Base-by-base conservation (phyloP, 2,329 filamentous ascomycete genomes). In the Knoxdaviesia capensis region DNA sequence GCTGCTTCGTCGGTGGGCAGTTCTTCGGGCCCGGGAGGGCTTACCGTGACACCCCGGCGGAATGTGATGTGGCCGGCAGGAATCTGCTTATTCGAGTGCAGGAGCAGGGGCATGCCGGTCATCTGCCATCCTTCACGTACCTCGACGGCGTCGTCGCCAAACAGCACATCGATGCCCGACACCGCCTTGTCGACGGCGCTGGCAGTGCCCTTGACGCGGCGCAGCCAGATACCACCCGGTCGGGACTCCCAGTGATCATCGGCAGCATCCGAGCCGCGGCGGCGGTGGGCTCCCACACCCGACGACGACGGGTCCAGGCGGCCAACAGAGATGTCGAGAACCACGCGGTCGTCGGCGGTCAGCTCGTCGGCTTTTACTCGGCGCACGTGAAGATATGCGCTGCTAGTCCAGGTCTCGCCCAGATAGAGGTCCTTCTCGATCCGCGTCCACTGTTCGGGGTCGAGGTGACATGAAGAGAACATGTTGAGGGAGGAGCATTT, bases 401-500 rank as follows among this genome's bases (percentile, higher is more conserved):
- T 81, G 31, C 74, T 73, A 37, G 82, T 67, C 74, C 83, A 84
- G 41, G 76, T 71, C 45, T 71, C 73, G 46, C 74, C 74, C 11
- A 94, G 70, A 55, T 85, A 90, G 0, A 94, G 69, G 54, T 94
- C 85, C 61, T 94, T 94, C 49, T 93, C 81, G 47, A 94, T 66
- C 40, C 82, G 79, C 50, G 84, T 77, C 87, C 87, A 94, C 47
- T 61, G 54, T 44, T 71, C 64, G 37, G 74, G 51, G 52, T 90
- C 79, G 47, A 90, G 71, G 47, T 75, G 76, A 62, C 84, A 93
- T 38, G 71, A 79, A 4, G 80, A 79, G 45, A 88, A 79, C 31
- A 72, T 54, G 54, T 87, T 90, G 41, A 90, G 52, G 8, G 69
- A 69, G 6, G 80, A 84, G 60, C 87, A 94, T 41, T 70, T 78